Percentiles rank a stretch among this genome's conserved stretches.
Conservation (phyloP, 2,329 filamentous ascomycete genomes). For the Cordyceps fumosorosea region DNA sequence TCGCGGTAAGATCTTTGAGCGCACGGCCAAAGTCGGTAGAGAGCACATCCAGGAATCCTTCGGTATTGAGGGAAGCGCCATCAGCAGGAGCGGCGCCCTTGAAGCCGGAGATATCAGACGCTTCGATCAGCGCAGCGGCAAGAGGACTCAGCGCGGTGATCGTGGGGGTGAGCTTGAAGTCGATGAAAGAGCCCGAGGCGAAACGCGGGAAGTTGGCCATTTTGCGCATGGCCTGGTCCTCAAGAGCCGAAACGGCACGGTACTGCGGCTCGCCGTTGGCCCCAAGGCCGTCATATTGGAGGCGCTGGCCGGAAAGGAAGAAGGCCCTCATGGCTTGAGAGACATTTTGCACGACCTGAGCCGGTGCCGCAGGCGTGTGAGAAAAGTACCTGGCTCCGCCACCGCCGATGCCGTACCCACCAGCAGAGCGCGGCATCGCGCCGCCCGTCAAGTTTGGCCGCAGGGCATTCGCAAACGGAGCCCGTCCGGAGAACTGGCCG, state of each 20-base stretch:
- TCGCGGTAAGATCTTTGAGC: conserved; percentile 71
- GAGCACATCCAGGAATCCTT: conserved; percentile 78
- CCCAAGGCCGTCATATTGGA: conserved; percentile 74
- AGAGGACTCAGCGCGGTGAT: conserved; percentile 80
- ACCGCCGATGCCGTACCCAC: conserved; percentile 74
- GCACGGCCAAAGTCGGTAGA: conserved; percentile 83
- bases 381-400: conserved; percentile 85
- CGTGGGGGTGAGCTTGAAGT: conserved; percentile 83
- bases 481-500: conserved; percentile 61
- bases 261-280: conserved; percentile 71
- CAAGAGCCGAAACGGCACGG: conserved; percentile 65
- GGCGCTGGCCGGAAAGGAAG: conserved; percentile 82
- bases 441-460: conserved; percentile 90
- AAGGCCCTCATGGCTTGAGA: conserved; percentile 89
- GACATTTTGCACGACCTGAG: conserved; percentile 92
- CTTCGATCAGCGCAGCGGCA: conserved; percentile 45
- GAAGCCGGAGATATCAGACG: conserved; percentile 37
- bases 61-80: conserved; percentile 64
- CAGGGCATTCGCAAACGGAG: conserved; percentile 82
- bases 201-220: conserved; percentile 52
- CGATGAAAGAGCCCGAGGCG: conserved; percentile 72
- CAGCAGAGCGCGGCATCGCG: conserved; percentile 73
- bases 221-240: conserved; percentile 65
- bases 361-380: conserved; percentile 75
- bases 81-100: conserved; percentile 34